These are phyloP conservation scores for Kodamaea nitidulidarum DNA, from an alignment of 805 yeast species.

Conservation along the genomic window DNA sequence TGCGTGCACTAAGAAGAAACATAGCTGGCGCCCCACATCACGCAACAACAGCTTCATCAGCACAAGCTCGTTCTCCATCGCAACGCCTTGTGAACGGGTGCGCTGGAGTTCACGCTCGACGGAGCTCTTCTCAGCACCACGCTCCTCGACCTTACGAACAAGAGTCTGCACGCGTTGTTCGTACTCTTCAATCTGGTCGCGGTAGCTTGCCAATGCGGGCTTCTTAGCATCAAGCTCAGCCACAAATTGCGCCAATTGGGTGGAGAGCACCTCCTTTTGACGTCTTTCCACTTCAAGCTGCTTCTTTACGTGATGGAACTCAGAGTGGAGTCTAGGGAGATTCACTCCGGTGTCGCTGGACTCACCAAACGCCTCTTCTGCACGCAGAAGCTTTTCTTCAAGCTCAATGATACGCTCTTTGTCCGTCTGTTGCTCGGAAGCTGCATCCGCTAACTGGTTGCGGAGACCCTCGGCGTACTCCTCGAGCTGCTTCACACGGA, in stretches of 20 bases:
- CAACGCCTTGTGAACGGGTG: constrained; percentile 31
- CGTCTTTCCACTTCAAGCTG: constrained; percentile 66
- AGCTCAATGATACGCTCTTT: constrained; percentile 38
- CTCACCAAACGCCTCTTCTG: constrained; percentile 41
- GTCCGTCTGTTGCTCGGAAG: constrained; percentile 9
- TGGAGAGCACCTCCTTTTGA: constrained; percentile 65
- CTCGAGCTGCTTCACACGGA: constrained; percentile 54
- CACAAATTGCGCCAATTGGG: constrained; percentile 67
- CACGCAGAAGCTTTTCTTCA: constrained; percentile 34
- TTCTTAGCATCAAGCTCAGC: constrained; percentile 73
- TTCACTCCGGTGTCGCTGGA: constrained; percentile 53
- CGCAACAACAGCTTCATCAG: constrained; percentile 53
- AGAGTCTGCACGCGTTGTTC: constrained; percentile 52
- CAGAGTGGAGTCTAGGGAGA: constrained; percentile 61
- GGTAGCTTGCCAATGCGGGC: constrained; percentile 68
- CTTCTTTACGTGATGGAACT: constrained; percentile 58
- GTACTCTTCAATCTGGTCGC: constrained; percentile 53
- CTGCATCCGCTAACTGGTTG: constrained; percentile 28
- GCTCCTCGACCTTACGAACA: constrained; percentile 48
- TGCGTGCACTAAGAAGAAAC: constrained; percentile 63
- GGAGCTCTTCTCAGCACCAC: constrained; percentile 48
- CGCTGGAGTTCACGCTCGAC: constrained; percentile 36
- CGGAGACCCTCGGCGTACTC: constrained; percentile 39
- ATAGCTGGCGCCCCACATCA: constrained; percentile 83
- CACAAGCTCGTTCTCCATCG: constrained; percentile 43